Evolutionary conservation across 2,329 filamentous ascomycete genomes (phyloP).

Genomic region (Colletotrichum chrysophilum): DNA sequence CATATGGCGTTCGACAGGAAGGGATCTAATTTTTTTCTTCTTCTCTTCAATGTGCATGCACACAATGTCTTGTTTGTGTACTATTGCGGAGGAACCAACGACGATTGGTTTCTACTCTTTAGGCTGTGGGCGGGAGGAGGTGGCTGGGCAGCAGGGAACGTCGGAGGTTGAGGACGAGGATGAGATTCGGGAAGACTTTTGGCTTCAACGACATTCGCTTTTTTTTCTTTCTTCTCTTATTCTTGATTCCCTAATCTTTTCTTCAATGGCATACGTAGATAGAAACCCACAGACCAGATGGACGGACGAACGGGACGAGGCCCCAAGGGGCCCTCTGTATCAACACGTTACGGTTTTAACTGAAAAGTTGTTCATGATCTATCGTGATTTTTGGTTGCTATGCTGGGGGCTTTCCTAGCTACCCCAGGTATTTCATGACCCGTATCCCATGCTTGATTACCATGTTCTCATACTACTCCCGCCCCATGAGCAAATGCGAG

Average conservation of each 20-base stretch:
- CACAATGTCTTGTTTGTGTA: neutral
- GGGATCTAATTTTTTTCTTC: neutral
- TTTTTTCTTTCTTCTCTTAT: constrained; percentile 10
- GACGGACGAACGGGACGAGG: neutral
- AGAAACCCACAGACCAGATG: neutral
- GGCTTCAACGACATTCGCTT: constrained; percentile 14
- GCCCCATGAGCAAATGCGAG: neutral
- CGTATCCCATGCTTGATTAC: neutral
- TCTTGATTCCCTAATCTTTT: constrained; percentile 7
- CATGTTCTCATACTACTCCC: neutral
- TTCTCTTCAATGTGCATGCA: neutral
- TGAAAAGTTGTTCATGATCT: neutral
- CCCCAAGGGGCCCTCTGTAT: neutral
- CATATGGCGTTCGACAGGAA: constrained; percentile 7
- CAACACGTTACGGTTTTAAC: neutral
- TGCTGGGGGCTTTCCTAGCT: neutral
- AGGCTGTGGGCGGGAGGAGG: neutral
- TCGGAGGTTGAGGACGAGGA: neutral
- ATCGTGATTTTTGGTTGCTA: neutral
- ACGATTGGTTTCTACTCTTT: neutral
- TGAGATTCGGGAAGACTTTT: neutral
- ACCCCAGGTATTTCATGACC: neutral
- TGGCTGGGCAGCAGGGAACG: neutral
- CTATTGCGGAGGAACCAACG: neutral
- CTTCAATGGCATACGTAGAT: constrained; percentile 6